Base-by-base conservation (phyloP, 768 basidiomycete genomes). In the Auriscalpium microsporum region DNA sequence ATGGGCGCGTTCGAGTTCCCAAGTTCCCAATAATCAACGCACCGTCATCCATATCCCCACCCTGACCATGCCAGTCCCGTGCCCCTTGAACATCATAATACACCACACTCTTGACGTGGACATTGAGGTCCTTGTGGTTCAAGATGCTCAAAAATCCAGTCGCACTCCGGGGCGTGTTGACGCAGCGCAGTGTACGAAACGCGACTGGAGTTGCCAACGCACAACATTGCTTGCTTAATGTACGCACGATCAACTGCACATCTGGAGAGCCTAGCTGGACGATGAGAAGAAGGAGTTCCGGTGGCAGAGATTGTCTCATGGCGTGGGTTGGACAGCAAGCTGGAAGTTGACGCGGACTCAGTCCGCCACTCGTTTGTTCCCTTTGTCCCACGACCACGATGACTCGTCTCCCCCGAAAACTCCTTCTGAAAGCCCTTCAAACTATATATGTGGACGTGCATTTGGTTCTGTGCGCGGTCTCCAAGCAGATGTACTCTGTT, bases 321-420 rank as follows among this genome's bases (percentile, higher is more conserved):
- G 28, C 4, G 28, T 28, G 4, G 28, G 28, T 7, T 28, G 28
- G 28, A 28, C 2, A 7, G 28, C 28, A 28, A 28, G 28, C 5
- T 28, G 28, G 28, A 28, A 28, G 28, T 28, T 28, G 28, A 28
- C 21, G 21, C 94, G 0, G 21, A 21, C 21, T 21, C 21, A n/a
- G n/a, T n/a, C n/a, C n/a, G n/a, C n/a, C n/a, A n/a, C n/a, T n/a
- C n/a, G n/a, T n/a, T n/a, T n/a, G n/a, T n/a, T n/a, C n/a, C n/a
- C n/a, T n/a, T n/a, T n/a, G n/a, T n/a, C n/a, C n/a, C n/a, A n/a
- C n/a, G n/a, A n/a, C n/a, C n/a, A n/a, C n/a, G n/a, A n/a, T n/a
- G n/a, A n/a, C n/a, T n/a, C n/a, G n/a, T n/a, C n/a, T n/a, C n/a
- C n/a, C n/a, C n/a, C n/a, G n/a, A n/a, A n/a, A n/a, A n/a, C n/a